Base-by-base conservation (phyloP, 257 asterid species). In the Przewalskia tangutica region DNA sequence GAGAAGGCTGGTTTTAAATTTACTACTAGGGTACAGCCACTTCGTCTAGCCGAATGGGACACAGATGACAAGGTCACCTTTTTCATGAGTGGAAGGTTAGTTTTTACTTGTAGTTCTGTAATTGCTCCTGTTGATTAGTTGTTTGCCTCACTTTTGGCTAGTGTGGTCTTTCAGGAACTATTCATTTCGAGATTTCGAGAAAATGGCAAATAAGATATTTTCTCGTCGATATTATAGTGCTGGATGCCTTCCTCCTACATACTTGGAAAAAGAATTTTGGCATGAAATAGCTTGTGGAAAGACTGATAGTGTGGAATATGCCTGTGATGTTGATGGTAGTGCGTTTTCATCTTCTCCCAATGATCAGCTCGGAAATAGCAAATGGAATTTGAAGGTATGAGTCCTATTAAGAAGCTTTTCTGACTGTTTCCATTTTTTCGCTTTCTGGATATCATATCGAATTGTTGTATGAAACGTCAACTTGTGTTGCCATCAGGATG, bases 291-390 rank as follows among this genome's bases (percentile, higher is more conserved):
- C 97, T 84, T 89, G 90, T 86, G 99, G 99, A 84, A 94, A 90
- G 90, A 93, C 95, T 54, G 99, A 94, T 86, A 93, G 97, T 88
- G 99, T 96, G 87, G 99, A 96, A 91, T 96, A 96, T 90, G 99
- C 99, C 77, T 96, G 98, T 83, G 99, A 96, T 91, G 98, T 96
- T 84, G 99, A 96, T 90, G 99, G 99, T 85, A 94, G 98, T 91
- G 98, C 99, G 20, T 96, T 96, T 88, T 93, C 98, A 85, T 91
- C 97, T 84, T 94, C 97, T 88, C 88, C 95, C 80, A 83, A 81
- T 83, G 99, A 96, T 85, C 93, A 88, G 58, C 97, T 96, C 82
- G 98, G 95, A 84, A 91, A 85, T 88, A 94, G 98, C 93, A 89
- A 92, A 92, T 96, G 98, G 99, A 94, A 96, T 89, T 89, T 96